Conservation (phyloP, 768 basidiomycete genomes). For the Amanita pseudoporphyria region DNA sequence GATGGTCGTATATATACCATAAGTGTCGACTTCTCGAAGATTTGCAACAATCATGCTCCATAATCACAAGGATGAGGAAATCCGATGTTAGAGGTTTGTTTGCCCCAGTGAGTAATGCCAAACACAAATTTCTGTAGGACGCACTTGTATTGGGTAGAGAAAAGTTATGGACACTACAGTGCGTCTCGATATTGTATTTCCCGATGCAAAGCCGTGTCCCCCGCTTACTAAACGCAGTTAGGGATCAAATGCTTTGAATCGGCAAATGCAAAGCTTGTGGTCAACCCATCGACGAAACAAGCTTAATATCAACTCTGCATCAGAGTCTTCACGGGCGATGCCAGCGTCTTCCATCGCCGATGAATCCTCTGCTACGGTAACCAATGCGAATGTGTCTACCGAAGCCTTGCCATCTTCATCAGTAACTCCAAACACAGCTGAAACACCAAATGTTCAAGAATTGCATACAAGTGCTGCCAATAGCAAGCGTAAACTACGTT, state of each 20-base stretch:
- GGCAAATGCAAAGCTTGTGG: conserved; percentile 77
- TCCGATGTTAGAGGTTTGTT: too few species aligned
- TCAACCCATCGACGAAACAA: conserved; percentile 53
- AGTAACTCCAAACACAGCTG: conserved; percentile 8
- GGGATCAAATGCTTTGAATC: conserved; percentile 68
- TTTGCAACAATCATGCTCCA: too few species aligned
- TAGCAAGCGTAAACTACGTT: conserved; percentile 58
- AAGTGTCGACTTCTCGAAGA: too few species aligned
- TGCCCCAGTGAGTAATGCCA: background rate
- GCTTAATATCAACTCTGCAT: conserved; percentile 51
- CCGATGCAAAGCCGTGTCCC: background rate
- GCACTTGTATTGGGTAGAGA: background rate
- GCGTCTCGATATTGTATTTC: conserved; percentile 10
- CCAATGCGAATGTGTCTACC: conserved; percentile 5
- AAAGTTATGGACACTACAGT: conserved; percentile 19
- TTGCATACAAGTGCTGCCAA: conserved; percentile 1
- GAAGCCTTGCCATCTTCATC: conserved; percentile 8
- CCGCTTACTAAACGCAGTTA: conserved; percentile 39
- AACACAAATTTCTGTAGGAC: background rate
- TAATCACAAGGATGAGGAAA: too few species aligned
- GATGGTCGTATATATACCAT: too few species aligned
- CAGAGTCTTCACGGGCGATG: conserved; percentile 14
- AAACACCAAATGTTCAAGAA: conserved; percentile 7
- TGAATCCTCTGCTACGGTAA: conserved; percentile 9
- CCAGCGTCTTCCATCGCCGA: conserved; percentile 7